Base-by-base conservation (phyloP, 345 rosid genomes). In the Cardamine chenopodiifolia region DNA sequence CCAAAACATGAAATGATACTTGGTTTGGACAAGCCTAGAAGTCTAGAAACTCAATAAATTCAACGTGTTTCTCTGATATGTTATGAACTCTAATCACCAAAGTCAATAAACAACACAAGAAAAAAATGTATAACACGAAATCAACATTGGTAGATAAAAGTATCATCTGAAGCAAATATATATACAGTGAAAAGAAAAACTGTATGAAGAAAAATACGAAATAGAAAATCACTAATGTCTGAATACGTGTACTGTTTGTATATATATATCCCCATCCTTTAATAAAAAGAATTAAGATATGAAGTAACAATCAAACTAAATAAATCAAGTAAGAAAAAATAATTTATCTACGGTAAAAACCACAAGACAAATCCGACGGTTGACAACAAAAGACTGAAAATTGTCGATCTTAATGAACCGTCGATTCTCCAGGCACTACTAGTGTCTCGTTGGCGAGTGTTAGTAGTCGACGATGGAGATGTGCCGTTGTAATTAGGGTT, bases 401-500 rank as follows among this genome's bases (percentile, higher is more conserved):
- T 50, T 22, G 73, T 79, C 77, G 66, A 76, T 50, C 71, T 55
- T 12, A 25, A 61, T 0, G 81, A 66, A 70, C 47, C 69, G 32
- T 71, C 31, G 55, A 28, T 55, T 22, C 17, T 55, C 56, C 26
- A 65, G 53, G 14, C 70, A 66, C 68, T 79, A 23, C 74, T 75
- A 23, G 83, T 73, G 3, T 91, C 97, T 25, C 86, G 78, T 80
- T 86, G 82, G 47, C 73, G 86, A 9, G 11, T 44, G 12, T 70
- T 54, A 3, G 74, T 44, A 4, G 59, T 54, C 12, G 86, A 7
- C 67, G 87, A 40, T 13, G 80, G 7, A 25, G 85, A 4, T 6
- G 93, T 13, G 29, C 89, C 90, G 65, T 82, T 86, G 49, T 20
- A 91, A 28, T 80, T 88, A 13, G 95, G 96, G 72, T 94, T 91